Evolutionary conservation across 2,329 filamentous ascomycete species (phyloP), one percentile per base, ranked within the genome.

Genomic region (Ophiobolus disseminans): DNA sequence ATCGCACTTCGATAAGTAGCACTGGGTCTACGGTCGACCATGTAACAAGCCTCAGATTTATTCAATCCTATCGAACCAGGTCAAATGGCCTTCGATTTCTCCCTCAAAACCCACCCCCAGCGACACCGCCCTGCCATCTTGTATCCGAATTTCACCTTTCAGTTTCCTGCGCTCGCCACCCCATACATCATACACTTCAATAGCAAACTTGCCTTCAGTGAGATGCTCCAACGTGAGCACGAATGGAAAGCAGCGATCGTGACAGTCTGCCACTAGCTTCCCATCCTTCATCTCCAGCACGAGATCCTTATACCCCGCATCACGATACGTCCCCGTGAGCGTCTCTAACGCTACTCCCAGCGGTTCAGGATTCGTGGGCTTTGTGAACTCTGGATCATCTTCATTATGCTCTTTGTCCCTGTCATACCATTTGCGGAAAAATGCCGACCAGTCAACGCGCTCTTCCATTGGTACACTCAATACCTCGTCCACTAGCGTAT

Each of bases 201-300:
- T 38, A n/a, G 41, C 35, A 10, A 58, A 50, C 7, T 10, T 41
- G 3, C 25, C 45, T 2, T 30, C 49, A 3, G 38, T 40, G 0
- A 53, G 19, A 43, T 53, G 55, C 10, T 41, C 13, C n/a, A 58
- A 53, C 1, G 19, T 32, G n/a, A 56, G 41, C 5, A 28, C 16
- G 5, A 51, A 51, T 9, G 55, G 49, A 25, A 47, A 47, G 21
- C 55, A 46, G 16, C 53, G 48, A 17, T 58, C 55, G 17, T 30
- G 16, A 41, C 55, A 51, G 16, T 56, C 43, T 3, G 55, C 53
- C 14, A 41, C 30, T 25, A 56, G 20, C 3, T 22, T 40, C 4
- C 42, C 52, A 3, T 49, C 35, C 3, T 38, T 42, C 26, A 31
- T 14, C 14, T 40, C 21, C 14, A 58, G 39, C 13, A 44, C 26